Evolutionary conservation across 176 grass and related monocot genomes (phyloP).

Genomic region (Eleusine indica): DNA sequence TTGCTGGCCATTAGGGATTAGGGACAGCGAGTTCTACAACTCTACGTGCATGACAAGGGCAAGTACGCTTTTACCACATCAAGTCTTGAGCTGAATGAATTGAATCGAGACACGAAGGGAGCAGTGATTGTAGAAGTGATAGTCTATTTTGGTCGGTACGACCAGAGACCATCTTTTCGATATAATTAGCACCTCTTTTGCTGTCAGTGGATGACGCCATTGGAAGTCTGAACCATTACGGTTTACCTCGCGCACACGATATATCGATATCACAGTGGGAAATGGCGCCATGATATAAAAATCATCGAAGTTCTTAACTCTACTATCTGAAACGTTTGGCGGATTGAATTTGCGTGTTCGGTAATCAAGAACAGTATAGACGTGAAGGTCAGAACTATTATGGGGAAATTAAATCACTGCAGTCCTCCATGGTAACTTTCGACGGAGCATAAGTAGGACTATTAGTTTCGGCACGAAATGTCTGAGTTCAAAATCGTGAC

Average conservation of each 20-base stretch:
- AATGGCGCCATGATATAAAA: too few relatives aligned
- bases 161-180: neutral
- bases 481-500: too few relatives aligned
- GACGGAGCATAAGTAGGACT: too few relatives aligned
- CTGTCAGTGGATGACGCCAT: neutral
- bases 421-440: too few relatives aligned
- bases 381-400: neutral
- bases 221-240: neutral
- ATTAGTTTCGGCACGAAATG: too few relatives aligned
- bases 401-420: too few relatives aligned
- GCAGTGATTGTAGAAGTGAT: neutral
- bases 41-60: neutral
- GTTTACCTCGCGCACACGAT: neutral
- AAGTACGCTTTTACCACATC: too few relatives aligned
- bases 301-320: too few relatives aligned
- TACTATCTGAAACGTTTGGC: neutral
- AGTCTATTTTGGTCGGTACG: neutral
- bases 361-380: neutral
- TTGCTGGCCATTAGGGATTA: neutral
- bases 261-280: neutral
- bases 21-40: neutral
- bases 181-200: neutral
- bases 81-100: neutral
- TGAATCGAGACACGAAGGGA: neutral
- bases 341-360: neutral